Percentiles rank a stretch among this genome's conserved stretches.
Conservation (phyloP, 1,284 basidiomycete species). For the Cutaneotrichosporon spelunceum region DNA sequence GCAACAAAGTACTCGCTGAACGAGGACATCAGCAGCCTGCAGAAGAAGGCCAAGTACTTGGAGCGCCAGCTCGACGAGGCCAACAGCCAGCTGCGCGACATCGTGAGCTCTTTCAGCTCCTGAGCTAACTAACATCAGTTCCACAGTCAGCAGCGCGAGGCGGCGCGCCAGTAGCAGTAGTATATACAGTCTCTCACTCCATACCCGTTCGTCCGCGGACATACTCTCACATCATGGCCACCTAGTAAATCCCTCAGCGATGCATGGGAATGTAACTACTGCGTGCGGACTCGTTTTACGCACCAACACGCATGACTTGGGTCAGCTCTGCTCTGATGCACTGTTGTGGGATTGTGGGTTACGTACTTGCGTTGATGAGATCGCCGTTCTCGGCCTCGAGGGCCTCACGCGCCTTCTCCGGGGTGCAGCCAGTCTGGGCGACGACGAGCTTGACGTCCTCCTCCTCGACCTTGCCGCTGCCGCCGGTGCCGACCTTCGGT, state of each 20-base stretch:
- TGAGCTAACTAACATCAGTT: slow-evolving; percentile 35
- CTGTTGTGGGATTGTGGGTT: background rate
- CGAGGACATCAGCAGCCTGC: slow-evolving; percentile 72
- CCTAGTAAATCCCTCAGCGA: slow-evolving; percentile 20
- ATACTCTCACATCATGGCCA: slow-evolving; percentile 2
- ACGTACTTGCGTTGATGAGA: slow-evolving; percentile 87
- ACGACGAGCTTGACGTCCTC: slow-evolving; percentile 96
- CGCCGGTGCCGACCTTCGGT: slow-evolving; percentile 45
- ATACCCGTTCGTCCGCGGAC: background rate
- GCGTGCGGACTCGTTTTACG: slow-evolving; percentile 18
- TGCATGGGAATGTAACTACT: slow-evolving; percentile 26
- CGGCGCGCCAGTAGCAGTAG: background rate
- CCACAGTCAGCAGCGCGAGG: slow-evolving; percentile 43
- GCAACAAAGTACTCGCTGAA: slow-evolving; percentile 71
- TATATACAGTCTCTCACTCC: background rate
- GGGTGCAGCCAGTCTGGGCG: slow-evolving; percentile 71
- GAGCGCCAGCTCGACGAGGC: slow-evolving; percentile 89
- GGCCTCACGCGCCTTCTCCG: slow-evolving; percentile 84
- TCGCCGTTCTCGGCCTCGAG: slow-evolving; percentile 86
- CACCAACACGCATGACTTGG: slow-evolving; percentile 33
- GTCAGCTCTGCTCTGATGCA: background rate
- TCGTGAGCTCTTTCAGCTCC: slow-evolving; percentile 57
- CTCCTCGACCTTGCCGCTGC: slow-evolving; percentile 68
- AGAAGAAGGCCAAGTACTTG: slow-evolving; percentile 74
- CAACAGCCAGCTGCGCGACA: slow-evolving; percentile 77